phyloP scores from a whole-genome alignment of 306 rosid genomes.

The Coriaria nepalensis region DNA sequence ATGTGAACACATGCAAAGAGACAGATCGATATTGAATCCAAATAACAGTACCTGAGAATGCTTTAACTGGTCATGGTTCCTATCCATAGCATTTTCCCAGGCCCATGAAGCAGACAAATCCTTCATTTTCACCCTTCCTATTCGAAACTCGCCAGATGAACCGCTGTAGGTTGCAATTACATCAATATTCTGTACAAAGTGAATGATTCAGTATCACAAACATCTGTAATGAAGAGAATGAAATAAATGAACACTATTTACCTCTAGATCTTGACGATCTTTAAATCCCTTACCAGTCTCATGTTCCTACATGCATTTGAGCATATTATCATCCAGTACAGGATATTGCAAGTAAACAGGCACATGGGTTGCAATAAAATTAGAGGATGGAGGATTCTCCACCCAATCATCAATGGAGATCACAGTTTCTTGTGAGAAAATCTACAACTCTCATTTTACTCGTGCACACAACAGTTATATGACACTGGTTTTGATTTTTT shows the following conservation, averaged over 20 bases:
- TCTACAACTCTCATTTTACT: no score
- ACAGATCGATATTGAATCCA: no score
- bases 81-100: constrained; percentile 59
- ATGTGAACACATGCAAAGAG: no score
- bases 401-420: no score
- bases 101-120: constrained; percentile 86
- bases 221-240: constrained; percentile 12
- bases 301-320: constrained; percentile 32
- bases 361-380: no score
- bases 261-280: constrained; percentile 49
- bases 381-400: no score
- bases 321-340: constrained; percentile 14
- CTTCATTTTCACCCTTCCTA: constrained; percentile 62
- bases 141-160: constrained; percentile 48
- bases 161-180: constrained; percentile 70
- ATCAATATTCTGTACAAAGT: constrained; percentile 58
- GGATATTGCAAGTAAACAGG: background rate
- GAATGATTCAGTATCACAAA: constrained; percentile 15
- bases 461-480: no score
- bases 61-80: constrained; percentile 29
- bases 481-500: no score
- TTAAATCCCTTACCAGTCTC: constrained; percentile 25
- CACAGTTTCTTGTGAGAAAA: no score
- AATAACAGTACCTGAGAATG: constrained; percentile 41
- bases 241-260: constrained; percentile 12